Evolutionary conservation across 2,329 filamentous ascomycete species (phyloP).

Genomic region (Gyromitra esculenta): DNA sequence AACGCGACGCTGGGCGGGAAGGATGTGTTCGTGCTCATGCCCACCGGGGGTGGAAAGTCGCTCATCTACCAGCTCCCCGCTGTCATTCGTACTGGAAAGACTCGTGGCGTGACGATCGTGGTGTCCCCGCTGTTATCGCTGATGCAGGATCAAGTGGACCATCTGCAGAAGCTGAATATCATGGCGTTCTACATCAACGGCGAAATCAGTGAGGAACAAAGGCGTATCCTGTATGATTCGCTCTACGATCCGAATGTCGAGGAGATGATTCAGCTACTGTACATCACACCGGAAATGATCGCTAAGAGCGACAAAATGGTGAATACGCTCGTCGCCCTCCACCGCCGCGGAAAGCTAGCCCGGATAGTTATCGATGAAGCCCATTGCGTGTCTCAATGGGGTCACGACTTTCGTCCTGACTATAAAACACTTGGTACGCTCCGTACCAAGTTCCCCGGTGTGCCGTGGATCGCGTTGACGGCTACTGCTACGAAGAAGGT

Average conservation of each 20-base stretch:
- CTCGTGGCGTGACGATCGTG: constrained; percentile 86
- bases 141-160: constrained; percentile 96
- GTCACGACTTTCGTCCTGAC: constrained; percentile 95
- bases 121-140: constrained; percentile 93
- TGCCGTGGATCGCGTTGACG: constrained; percentile 93
- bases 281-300: constrained; percentile 97
- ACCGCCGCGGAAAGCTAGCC: constrained; percentile 77
- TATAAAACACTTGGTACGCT: constrained; percentile 87
- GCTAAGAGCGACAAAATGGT: constrained; percentile 79
- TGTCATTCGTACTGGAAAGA: constrained; percentile 80
- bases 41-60: constrained; percentile 95
- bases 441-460: constrained; percentile 73
- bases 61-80: constrained; percentile 96
- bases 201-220: constrained; percentile 72
- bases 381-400: constrained; percentile 99
- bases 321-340: constrained; percentile 72
- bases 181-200: constrained; percentile 84
- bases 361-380: constrained; percentile 97
- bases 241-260: constrained; percentile 74
- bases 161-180: constrained; percentile 78
- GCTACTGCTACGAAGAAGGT: constrained; percentile 95
- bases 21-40: constrained; percentile 96
- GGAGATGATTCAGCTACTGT: constrained; percentile 82
- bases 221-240: constrained; percentile 72
- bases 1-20: constrained; percentile 88